Evolutionary conservation across 2,329 filamentous ascomycete species (phyloP).

Genomic region (Fusarium tjaetaba): DNA sequence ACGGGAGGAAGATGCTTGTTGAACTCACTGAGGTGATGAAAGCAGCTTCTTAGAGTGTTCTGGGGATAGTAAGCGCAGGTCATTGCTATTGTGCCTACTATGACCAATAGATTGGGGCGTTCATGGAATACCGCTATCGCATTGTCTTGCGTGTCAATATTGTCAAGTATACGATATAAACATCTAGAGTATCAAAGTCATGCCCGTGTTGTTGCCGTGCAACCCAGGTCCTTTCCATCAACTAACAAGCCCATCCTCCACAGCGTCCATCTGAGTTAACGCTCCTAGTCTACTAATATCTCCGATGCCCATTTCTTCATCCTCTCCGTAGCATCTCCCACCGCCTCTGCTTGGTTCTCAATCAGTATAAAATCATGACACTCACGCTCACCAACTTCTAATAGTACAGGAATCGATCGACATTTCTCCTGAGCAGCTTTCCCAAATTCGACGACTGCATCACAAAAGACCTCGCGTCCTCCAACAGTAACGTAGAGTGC

Average conservation of each 20-base stretch:
- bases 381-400: background rate
- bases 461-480: background rate
- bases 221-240: too few species aligned
- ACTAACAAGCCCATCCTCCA: too few species aligned
- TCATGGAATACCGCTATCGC: too few species aligned
- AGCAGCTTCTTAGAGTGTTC: background rate
- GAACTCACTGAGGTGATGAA: background rate
- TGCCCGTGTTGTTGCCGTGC: too few species aligned
- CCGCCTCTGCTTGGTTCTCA: background rate
- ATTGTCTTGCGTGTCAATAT: too few species aligned
- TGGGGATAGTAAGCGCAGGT: too few species aligned
- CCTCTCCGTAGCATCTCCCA: background rate
- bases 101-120: too few species aligned
- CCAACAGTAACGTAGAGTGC: background rate
- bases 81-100: background rate
- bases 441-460: background rate
- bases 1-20: background rate
- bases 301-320: background rate
- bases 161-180: accelerated
- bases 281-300: background rate
- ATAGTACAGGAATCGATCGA: background rate
- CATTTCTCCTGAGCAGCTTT: background rate
- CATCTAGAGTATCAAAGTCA: accelerated
- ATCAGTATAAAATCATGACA: background rate
- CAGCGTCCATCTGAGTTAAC: too few species aligned